Conservation (phyloP, 2,329 filamentous ascomycete genomes). For the Chaetomium sp. region DNA sequence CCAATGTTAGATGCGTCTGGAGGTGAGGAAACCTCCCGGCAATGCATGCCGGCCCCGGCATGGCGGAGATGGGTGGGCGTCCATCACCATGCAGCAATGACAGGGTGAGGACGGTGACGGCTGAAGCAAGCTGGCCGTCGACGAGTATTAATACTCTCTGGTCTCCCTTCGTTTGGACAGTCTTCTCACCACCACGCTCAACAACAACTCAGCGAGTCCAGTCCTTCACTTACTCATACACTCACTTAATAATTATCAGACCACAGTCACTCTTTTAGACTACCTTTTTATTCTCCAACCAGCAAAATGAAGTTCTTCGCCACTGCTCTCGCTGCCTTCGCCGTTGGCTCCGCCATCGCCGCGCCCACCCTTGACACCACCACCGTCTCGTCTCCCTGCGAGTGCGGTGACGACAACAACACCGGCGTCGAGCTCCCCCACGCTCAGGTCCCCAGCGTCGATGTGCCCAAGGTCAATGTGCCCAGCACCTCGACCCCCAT, state of each 20-base stretch:
- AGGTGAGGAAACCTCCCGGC: not conserved
- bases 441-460: not conserved
- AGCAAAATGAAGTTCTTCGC: conserved; percentile 33
- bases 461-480: not conserved
- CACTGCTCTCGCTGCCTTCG: conserved; percentile 29
- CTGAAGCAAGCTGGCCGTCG: no score
- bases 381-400: not conserved
- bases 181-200: conserved; percentile 10
- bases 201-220: conserved; percentile 6
- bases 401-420: not conserved
- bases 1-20: not conserved
- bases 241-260: conserved; percentile 7
- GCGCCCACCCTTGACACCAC: conserved; percentile 20
- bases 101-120: not conserved
- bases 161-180: not conserved
- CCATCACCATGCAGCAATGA: conserved; percentile 5
- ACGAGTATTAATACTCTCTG: conserved; percentile 11
- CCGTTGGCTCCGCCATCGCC: conserved; percentile 29
- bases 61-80: conserved; percentile 7
- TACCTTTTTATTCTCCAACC: conserved; percentile 10
- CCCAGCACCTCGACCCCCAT: not conserved
- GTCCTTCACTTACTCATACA: not conserved
- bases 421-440: not conserved
- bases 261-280: conserved; percentile 29
- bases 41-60: conserved; percentile 4